Evolutionary conservation across 768 basidiomycete genomes (phyloP).

Genomic region (Infundibulicybe gibba): DNA sequence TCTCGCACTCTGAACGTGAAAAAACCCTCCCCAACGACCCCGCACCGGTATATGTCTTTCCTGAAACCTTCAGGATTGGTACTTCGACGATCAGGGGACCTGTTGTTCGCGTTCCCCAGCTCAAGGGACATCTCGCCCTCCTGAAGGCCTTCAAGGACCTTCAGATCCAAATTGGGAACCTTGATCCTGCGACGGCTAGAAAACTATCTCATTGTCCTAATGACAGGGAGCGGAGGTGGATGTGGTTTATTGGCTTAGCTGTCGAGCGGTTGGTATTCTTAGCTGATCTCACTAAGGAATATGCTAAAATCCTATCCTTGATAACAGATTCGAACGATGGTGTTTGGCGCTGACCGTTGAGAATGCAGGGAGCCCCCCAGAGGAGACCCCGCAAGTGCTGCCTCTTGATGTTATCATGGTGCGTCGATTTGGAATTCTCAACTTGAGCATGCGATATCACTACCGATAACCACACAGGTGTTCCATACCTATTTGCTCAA

Average conservation of each 20-base stretch:
- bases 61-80: neutral
- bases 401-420: slow-evolving; percentile 19
- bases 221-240: slow-evolving; percentile 11
- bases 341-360: slow-evolving; percentile 3
- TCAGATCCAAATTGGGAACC: too few species aligned
- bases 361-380: neutral
- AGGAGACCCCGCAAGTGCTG: slow-evolving; percentile 6
- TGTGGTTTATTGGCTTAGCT: slow-evolving; percentile 13
- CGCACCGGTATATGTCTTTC: neutral
- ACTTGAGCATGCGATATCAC: too few species aligned
- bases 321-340: slow-evolving; percentile 14
- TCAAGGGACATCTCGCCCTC: slow-evolving; percentile 16
- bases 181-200: too few species aligned
- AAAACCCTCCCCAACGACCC: neutral
- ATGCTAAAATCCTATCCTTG: neutral
- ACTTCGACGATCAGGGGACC: slow-evolving; percentile 3
- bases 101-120: slow-evolving; percentile 9
- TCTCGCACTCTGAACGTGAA: neutral
- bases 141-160: slow-evolving; percentile 8
- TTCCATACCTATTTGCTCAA: too few species aligned
- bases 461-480: too few species aligned
- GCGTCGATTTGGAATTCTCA: neutral
- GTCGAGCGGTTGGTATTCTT: slow-evolving; percentile 13
- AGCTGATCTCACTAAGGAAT: neutral
- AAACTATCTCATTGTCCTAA: neutral